A percentile compares a stretch with the other conserved stretches of the same genome.
Evolutionary conservation across 352 stramenopile genomes (phyloP).

Genomic region (Pythium periplocum): DNA sequence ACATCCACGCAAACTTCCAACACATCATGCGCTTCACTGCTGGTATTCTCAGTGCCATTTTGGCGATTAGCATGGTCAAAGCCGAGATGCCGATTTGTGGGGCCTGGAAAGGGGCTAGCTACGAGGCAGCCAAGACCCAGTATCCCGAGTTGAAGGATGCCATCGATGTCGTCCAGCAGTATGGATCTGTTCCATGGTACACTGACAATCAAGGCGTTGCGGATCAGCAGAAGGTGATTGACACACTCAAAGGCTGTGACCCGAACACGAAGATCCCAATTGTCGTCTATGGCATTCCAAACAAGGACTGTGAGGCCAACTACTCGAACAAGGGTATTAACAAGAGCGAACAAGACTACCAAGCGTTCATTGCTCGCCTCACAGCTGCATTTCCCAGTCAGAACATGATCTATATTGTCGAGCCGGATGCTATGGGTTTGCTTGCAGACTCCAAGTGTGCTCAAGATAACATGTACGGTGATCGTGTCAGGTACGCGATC

Average conservation of each 20-base stretch:
- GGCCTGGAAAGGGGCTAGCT: background rate
- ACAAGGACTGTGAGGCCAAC: constrained; percentile 27
- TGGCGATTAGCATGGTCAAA: background rate
- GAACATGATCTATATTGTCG: constrained; percentile 27
- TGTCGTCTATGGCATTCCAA: constrained; percentile 28
- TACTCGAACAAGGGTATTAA: constrained; percentile 23
- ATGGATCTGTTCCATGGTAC: constrained; percentile 23
- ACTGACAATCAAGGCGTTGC: constrained; percentile 13
- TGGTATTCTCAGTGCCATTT: background rate
- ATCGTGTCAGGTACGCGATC: constrained; percentile 20
- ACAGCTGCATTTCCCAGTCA: constrained; percentile 8
- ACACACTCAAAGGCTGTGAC: constrained; percentile 3
- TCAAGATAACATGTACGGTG: constrained; percentile 13
- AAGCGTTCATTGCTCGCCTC: constrained; percentile 18
- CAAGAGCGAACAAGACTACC: constrained; percentile 23
- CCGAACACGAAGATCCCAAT: constrained; percentile 18
- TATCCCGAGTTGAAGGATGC: constrained; percentile 14
- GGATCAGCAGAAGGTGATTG: constrained; percentile 2
- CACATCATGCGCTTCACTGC: background rate
- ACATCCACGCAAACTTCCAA: background rate
- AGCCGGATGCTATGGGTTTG: constrained; percentile 26
- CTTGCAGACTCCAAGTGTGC: constrained; percentile 15
- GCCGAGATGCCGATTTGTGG: background rate
- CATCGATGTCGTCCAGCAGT: constrained; percentile 14
- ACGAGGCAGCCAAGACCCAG: constrained; percentile 9